phyloP scores from a whole-genome alignment of 2,329 filamentous ascomycete species.

The Tolypocladium ophioglossoides region DNA sequence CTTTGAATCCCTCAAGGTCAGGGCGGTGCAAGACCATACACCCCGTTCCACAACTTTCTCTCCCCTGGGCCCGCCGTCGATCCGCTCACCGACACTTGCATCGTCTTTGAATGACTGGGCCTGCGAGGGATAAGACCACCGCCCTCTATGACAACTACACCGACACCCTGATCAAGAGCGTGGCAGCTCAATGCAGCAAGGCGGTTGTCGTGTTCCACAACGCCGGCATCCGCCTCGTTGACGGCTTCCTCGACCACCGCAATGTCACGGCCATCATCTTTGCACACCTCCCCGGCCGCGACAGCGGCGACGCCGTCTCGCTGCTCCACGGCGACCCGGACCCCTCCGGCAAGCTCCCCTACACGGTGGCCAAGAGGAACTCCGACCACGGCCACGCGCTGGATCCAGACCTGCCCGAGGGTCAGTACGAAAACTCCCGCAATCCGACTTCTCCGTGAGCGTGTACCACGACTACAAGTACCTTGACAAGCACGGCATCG shows the following conservation, averaged over 20 bases:
- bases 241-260: slow-evolving; percentile 49
- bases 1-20: slow-evolving; percentile 41
- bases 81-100: slow-evolving; percentile 49
- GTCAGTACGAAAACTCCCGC: slow-evolving; percentile 39
- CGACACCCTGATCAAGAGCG: slow-evolving; percentile 43
- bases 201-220: slow-evolving; percentile 58
- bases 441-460: slow-evolving; percentile 41
- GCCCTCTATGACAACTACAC: slow-evolving; percentile 56
- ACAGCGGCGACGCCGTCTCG: slow-evolving; percentile 44
- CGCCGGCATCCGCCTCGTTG: slow-evolving; percentile 48
- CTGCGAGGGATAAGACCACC: slow-evolving; percentile 58
- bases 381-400: slow-evolving; percentile 42
- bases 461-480: slow-evolving; percentile 43
- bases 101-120: slow-evolving; percentile 60
- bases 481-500: slow-evolving; percentile 37
- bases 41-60: slow-evolving; percentile 46
- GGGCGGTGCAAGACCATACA: slow-evolving; percentile 43
- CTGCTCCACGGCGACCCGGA: slow-evolving; percentile 47
- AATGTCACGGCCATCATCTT: slow-evolving; percentile 56
- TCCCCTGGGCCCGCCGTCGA: slow-evolving; percentile 37
- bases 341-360: slow-evolving; percentile 49
- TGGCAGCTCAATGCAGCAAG: slow-evolving; percentile 48
- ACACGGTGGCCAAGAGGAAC: slow-evolving; percentile 47
- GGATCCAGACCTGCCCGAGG: slow-evolving; percentile 29
- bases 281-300: slow-evolving; percentile 55